Conservation (phyloP, 768 basidiomycete species). For the Hygrocybe coccinea region DNA sequence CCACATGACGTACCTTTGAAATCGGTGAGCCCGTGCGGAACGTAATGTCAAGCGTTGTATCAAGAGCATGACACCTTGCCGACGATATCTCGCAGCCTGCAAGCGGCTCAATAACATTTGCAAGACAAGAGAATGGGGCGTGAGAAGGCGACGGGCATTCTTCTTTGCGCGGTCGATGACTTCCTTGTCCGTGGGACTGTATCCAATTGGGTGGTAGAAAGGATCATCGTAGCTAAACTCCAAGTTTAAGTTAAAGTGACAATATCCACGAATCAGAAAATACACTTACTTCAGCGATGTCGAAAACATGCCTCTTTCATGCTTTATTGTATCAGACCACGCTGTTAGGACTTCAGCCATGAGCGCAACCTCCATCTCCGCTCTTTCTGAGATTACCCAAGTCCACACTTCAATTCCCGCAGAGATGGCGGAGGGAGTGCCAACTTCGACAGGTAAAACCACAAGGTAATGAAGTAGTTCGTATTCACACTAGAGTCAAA, state of each 20-base stretch:
- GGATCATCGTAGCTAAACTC: constrained; percentile 77
- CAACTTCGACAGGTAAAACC: constrained; percentile 80
- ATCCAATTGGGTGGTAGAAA: constrained; percentile 78
- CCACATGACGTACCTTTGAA: constrained; percentile 74
- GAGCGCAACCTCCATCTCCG: constrained; percentile 73
- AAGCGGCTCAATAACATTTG: constrained; percentile 88
- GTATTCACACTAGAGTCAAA: constrained; percentile 61
- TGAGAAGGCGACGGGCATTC: constrained; percentile 68
- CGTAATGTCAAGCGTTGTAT: constrained; percentile 80
- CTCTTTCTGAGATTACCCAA: constrained; percentile 87
- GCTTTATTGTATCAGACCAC: constrained; percentile 79
- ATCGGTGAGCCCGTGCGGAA: constrained; percentile 63
- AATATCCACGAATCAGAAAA: neutral
- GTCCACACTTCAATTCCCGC: constrained; percentile 94
- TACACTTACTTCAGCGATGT: constrained; percentile 70
- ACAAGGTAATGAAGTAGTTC: constrained; percentile 86
- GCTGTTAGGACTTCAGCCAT: constrained; percentile 83
- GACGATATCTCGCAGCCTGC: constrained; percentile 88
- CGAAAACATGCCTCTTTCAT: constrained; percentile 81
- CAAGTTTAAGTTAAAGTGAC: neutral
- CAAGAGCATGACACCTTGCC: constrained; percentile 78
- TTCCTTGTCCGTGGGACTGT: constrained; percentile 86
- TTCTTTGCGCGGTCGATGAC: constrained; percentile 67
- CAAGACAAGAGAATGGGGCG: constrained; percentile 78
- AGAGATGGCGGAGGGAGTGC: constrained; percentile 79